Percentiles rank a stretch among this genome's conserved stretches.
These are phyloP conservation scores for Kazachstania taianensis DNA, from an alignment of 805 yeast species.

Conservation along the genomic window DNA sequence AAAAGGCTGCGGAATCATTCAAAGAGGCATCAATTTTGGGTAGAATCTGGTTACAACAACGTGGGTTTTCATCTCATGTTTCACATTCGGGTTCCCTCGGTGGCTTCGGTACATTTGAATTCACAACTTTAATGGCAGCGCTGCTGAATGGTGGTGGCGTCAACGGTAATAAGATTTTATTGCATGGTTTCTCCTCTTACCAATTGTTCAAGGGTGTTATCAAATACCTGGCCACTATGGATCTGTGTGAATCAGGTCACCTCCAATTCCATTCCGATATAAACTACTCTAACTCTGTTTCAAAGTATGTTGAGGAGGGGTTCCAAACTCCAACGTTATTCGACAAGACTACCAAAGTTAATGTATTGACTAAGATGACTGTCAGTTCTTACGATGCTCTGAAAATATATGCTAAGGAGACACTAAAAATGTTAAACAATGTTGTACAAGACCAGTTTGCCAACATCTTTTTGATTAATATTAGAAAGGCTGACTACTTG, in stretches of 20 bases:
- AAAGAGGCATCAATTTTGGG: slow-evolving; percentile 83
- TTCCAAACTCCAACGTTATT: slow-evolving; percentile 67
- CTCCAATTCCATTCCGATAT: slow-evolving; percentile 49
- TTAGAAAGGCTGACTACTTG: slow-evolving; percentile 39
- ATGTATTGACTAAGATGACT: slow-evolving; percentile 74
- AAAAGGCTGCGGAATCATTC: slow-evolving; percentile 69
- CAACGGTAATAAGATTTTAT: slow-evolving; percentile 61
- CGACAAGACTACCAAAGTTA: slow-evolving; percentile 67
- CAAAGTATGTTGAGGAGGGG: slow-evolving; percentile 41
- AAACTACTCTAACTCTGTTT: slow-evolving; percentile 20
- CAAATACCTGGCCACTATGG: slow-evolving; percentile 72
- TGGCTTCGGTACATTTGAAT: slow-evolving; percentile 92
- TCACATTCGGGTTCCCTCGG: slow-evolving; percentile 41
- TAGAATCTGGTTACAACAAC: slow-evolving; percentile 79
- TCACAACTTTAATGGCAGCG: slow-evolving; percentile 70
- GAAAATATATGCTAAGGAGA: slow-evolving; percentile 55
- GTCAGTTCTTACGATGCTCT: slow-evolving; percentile 52
- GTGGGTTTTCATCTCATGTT: slow-evolving; percentile 61
- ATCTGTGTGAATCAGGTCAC: slow-evolving; percentile 52
- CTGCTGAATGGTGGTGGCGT: slow-evolving; percentile 75
- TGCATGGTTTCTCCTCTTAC: slow-evolving; percentile 85
- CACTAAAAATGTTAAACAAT: slow-evolving; percentile 62
- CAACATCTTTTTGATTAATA: slow-evolving; percentile 57
- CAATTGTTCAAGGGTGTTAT: slow-evolving; percentile 88
- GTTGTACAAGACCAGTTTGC: slow-evolving; percentile 77